Evolutionary conservation across 2,329 filamentous ascomycete species (phyloP), one percentile per base, ranked within the genome.

Genomic region (Trichoderma lentiforme): DNA sequence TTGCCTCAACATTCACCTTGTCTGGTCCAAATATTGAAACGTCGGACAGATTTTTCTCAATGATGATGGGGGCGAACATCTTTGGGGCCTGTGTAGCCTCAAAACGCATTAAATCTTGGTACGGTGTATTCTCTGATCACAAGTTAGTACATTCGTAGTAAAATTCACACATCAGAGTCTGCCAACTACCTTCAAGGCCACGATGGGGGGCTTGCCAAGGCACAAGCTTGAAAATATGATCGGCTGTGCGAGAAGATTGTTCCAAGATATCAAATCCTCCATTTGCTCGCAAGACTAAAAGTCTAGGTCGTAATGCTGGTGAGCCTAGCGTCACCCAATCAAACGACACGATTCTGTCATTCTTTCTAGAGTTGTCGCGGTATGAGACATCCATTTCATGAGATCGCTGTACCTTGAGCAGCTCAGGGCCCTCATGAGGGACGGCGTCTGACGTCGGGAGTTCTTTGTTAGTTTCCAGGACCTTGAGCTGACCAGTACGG

Each of bases 341-440:
- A 78, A 91, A 91, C 0, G 89, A 91, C 8, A 91, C 88, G 36
- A 91, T 90, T 24, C 88, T 85, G 70, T 91, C 87, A 75, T 86
- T 84, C 78, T 87, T 86, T 74, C 85, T 83, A 36, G 83, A 82
- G 36, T 83, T 80, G 65, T 88, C 86, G 30, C 84, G 81, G 74
- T 87, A 90, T 21, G 85, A 84, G 63, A 89, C 86, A 74, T 91
- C 88, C 81, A 91, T 86, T 76, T 91, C 89, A 74, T 88, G 85
- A 1, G 89, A 90, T 71, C 83, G 87, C 58, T 86, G 83, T 14
- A 90, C 87, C 73, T 90, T 84, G 1, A 91, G 81, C 15, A 91
- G 82, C 76, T 91, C 87, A 0, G 88, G 89, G 69, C 86, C 86
- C 51, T 81, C 83, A n/a, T 84, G 81, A 1, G 82, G 79, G 6